Percentiles rank a stretch among this genome's conserved stretches.
Conservation (phyloP, 176 grass and related monocot species). For the Saccharum spontaneum region DNA sequence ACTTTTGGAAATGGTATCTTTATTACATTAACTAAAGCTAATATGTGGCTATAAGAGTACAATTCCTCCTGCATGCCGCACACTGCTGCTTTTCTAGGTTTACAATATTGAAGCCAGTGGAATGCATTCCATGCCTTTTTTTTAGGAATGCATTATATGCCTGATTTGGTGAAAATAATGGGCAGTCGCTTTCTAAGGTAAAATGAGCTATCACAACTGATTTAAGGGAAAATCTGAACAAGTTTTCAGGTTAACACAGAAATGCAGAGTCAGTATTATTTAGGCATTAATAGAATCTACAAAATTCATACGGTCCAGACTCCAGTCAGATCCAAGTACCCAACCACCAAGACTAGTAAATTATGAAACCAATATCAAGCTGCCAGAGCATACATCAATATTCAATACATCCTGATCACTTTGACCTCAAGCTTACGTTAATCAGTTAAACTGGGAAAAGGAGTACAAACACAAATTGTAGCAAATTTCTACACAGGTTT, state of each 20-base stretch:
- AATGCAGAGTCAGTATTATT: not conserved
- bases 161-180: slow-evolving; percentile 27
- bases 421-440: not conserved
- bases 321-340: not conserved
- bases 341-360: not conserved
- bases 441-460: not conserved
- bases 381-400: not conserved
- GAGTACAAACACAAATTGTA: not conserved
- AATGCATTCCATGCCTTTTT: not conserved
- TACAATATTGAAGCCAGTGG: slow-evolving; percentile 8
- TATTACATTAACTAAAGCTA: too few relatives aligned
- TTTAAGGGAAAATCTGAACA: not conserved
- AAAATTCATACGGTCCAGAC: not conserved
- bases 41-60: slow-evolving; percentile 4
- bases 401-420: not conserved
- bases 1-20: too few relatives aligned
- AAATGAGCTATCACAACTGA: slow-evolving; percentile 9
- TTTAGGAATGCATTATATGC: not conserved
- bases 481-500: not conserved
- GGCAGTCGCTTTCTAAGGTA: slow-evolving; percentile 4
- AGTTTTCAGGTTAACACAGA: not conserved
- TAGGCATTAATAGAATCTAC: not conserved
- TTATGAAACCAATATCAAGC: not conserved
- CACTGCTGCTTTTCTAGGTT: not conserved
- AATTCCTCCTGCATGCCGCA: slow-evolving; percentile 22